Evolutionary conservation across 257 asterid genomes (phyloP).

Genomic region (Solanum ahanhuiri): DNA sequence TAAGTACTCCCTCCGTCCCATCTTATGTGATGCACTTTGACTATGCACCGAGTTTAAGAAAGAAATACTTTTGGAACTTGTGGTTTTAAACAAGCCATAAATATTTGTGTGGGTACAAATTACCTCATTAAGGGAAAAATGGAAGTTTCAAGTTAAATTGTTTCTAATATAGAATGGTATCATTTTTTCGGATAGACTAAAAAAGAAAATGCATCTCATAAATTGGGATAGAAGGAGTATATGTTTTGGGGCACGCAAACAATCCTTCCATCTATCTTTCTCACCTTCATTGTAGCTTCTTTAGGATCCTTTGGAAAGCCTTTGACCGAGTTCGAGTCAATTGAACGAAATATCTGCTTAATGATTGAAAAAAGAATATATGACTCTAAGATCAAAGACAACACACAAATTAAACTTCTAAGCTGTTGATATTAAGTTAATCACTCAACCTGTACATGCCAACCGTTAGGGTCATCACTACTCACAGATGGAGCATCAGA

Average conservation of each 20-base stretch:
- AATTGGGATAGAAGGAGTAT: not conserved
- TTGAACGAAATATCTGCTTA: slow-evolving; percentile 83
- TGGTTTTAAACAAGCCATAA: not conserved
- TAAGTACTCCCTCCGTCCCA: not conserved
- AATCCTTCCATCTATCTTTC: slow-evolving; percentile 12
- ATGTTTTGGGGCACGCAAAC: not conserved
- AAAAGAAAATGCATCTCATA: not conserved
- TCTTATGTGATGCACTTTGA: not conserved
- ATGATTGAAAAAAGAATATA: not conserved
- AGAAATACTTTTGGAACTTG: not conserved
- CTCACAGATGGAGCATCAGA: slow-evolving; percentile 59
- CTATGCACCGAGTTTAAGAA: not conserved
- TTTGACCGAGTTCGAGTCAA: slow-evolving; percentile 93
- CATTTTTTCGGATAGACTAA: not conserved
- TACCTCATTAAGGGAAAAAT: not conserved
- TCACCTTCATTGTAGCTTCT: slow-evolving; percentile 64
- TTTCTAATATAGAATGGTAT: not conserved
- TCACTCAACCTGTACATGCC: slow-evolving; percentile 82
- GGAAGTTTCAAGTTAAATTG: not conserved
- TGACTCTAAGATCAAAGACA: not conserved
- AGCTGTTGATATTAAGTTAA: not conserved
- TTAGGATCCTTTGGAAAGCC: slow-evolving; percentile 92
- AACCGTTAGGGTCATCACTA: slow-evolving; percentile 66
- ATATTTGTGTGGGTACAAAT: not conserved
- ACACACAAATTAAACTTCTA: not conserved